These are phyloP conservation scores for Trichosporon asahii DNA, from an alignment of 1,284 basidiomycete species.

Conservation along the genomic window DNA sequence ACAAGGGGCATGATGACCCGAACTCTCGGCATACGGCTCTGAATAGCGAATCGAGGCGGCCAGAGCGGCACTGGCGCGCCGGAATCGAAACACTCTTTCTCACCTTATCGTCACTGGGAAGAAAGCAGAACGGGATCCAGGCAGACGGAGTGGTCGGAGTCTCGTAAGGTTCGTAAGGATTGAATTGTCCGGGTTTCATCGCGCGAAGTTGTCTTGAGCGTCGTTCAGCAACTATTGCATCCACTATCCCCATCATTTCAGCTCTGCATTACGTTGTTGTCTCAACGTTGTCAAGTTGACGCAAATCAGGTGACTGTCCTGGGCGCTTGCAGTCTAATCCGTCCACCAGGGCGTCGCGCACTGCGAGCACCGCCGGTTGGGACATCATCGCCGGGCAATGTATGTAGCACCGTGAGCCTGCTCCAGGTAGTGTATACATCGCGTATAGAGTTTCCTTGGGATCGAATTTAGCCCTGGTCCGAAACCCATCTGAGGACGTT, in stretches of 20 bases:
- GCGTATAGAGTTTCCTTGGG: conserved; percentile 1
- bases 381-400: background rate
- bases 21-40: background rate
- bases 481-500: background rate
- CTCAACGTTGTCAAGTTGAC: background rate
- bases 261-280: background rate
- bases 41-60: background rate
- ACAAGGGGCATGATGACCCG: background rate
- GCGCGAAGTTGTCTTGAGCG: background rate
- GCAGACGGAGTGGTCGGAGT: background rate
- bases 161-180: background rate
- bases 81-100: background rate
- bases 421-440: background rate
- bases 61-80: background rate
- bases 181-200: conserved; percentile 1
- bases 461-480: background rate
- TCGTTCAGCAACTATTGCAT: background rate
- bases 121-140: background rate
- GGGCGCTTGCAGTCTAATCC: background rate
- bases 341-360: background rate
- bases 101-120: background rate
- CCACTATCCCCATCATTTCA: background rate
- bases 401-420: background rate
- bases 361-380: background rate
- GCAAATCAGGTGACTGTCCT: background rate